These are phyloP conservation scores for Gynochthodes officinalis DNA, from an alignment of 257 asterid species.

Conservation along the genomic window DNA sequence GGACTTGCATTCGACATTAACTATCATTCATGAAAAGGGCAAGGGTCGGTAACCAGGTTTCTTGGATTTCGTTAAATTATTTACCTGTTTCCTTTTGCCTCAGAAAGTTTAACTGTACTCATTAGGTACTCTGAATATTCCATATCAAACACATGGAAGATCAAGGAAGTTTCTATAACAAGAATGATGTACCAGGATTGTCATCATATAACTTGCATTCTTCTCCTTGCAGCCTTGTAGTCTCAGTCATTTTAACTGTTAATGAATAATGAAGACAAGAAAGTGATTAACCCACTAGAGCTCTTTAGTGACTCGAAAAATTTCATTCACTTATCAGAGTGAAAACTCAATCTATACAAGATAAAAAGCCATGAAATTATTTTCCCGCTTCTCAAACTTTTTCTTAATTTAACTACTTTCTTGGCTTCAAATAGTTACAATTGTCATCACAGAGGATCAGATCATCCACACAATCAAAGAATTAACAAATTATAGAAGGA, in stretches of 20 bases:
- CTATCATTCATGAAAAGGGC: not conserved
- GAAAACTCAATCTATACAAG: conserved; percentile 6
- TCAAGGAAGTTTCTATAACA: not conserved
- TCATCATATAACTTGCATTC: conserved; percentile 54
- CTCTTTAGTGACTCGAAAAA: not conserved
- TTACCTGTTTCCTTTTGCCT: conserved; percentile 1
- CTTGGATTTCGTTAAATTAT: not conserved
- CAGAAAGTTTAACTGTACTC: not conserved
- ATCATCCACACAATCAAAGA: not conserved
- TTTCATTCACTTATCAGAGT: not conserved
- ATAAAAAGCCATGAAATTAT: not conserved
- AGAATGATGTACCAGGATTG: conserved; percentile 46
- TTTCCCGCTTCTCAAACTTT: not conserved
- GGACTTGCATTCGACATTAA: not conserved
- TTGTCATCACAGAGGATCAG: not conserved
- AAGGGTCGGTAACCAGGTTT: conserved; percentile 1
- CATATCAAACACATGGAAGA: not conserved
- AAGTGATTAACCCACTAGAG: conserved; percentile 12
- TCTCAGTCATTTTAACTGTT: conserved; percentile 56
- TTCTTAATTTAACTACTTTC: not conserved
- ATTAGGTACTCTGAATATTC: not conserved
- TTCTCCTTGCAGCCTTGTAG: conserved; percentile 47
- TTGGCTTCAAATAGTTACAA: not conserved
- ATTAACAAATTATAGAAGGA: not conserved
- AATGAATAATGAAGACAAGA: conserved; percentile 18